Base-by-base conservation (phyloP, 2,329 filamentous ascomycete genomes). In the Stachybotrys chartarum region DNA sequence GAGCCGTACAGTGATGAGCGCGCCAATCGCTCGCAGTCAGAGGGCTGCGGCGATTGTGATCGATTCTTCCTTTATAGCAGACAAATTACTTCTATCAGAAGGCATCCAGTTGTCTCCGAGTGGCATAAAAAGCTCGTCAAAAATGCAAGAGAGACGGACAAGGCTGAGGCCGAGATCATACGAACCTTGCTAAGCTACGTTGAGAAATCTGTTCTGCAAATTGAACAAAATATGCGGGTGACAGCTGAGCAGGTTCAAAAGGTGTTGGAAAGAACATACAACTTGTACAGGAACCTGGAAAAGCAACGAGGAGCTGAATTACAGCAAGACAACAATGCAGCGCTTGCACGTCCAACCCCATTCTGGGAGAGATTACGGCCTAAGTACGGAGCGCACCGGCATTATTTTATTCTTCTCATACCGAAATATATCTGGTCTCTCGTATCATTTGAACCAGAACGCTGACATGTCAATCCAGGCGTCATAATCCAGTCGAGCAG, bases 151-250 rank as follows among this genome's bases (percentile, higher is more conserved):
- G 48, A 58, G 18, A 55, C 62, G 39, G 54, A 58, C 18, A n/a
- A 44, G 10, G 55, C 46, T 12, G 66, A 70, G 55, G 59, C 54
- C 10, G 51, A 61, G 7, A 62, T 64, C 0, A 56, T 69, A 11
- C 53, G 57, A 7, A 57, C 56, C 30, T 66, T 67, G 17, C 58
- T 70, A 6, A 56, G 61, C 2, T 66, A 62, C 53, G 55, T 71
- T 8, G 64, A 69, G 14, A 32, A 52, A 17, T 54, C 35, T 17
- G 50, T 54, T 16, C 31, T 56, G n/a, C 14, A 30, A 32, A 51
- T 56, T 35, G 44, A 54, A 12, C 55, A 51, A 39, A 17, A 3
- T 14, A 17, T 35, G 11, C 24, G 55, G 31, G 44, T 14, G 16
- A 31, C 49, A 51, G 49, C 49, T 11, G 30, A 10, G 24, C 14